These are phyloP conservation scores for Tephrocybe sp. DNA, from an alignment of 768 basidiomycete genomes.

Conservation along the genomic window DNA sequence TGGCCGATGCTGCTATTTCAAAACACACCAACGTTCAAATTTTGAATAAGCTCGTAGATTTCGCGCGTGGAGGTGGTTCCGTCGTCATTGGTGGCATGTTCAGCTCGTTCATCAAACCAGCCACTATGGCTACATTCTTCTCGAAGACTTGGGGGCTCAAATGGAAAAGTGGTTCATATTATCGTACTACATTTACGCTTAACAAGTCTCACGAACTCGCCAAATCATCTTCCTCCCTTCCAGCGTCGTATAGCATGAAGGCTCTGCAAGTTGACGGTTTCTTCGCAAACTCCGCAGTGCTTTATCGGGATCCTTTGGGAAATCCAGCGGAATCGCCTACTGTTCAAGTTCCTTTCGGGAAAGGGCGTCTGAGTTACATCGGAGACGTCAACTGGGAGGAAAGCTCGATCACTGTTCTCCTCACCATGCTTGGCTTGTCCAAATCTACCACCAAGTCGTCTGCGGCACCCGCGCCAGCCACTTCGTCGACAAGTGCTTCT, in stretches of 20 bases:
- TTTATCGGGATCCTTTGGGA: conserved; percentile 29
- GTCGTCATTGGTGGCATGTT: conserved; percentile 35
- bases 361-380: conserved; percentile 39
- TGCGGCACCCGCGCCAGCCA: background rate
- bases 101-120: conserved; percentile 25
- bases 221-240: conserved; percentile 25
- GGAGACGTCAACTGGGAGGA: conserved; percentile 35
- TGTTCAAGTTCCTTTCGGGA: conserved; percentile 28
- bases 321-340: conserved; percentile 21
- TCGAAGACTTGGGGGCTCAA: conserved; percentile 29
- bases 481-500: background rate
- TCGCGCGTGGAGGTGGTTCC: conserved; percentile 34
- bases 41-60: conserved; percentile 32
- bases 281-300: conserved; percentile 22
- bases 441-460: background rate
- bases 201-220: conserved; percentile 30
- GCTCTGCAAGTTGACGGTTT: conserved; percentile 33
- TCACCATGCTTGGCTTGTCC: conserved; percentile 31
- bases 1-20: conserved; percentile 36
- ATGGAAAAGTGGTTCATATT: conserved; percentile 40
- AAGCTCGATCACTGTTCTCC: conserved; percentile 25
- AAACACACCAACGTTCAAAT: conserved; percentile 20
- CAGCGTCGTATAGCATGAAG: conserved; percentile 40
- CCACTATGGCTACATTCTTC: conserved; percentile 28
- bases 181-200: conserved; percentile 33